Evolutionary conservation across 2,329 filamentous ascomycete species (phyloP), one percentile per base, ranked within the genome.

Genomic region (Chaetomium strumarium): DNA sequence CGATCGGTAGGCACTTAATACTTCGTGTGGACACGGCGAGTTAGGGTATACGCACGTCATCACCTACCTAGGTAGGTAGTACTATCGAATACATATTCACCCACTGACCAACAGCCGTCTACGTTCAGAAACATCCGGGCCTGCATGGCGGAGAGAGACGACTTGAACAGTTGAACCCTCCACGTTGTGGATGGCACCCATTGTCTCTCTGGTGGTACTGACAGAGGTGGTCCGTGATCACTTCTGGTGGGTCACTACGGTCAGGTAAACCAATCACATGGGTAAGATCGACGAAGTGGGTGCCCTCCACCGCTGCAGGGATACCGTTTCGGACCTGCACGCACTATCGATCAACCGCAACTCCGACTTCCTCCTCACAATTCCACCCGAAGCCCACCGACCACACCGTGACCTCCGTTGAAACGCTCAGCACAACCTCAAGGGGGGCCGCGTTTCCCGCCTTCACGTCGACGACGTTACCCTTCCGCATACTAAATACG

Each of bases 221-320:
- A n/a, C n/a, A n/a, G n/a, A n/a, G 39, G 34, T 58, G 55, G 50
- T 58, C 38, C 55, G 55, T 58, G 55, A 58, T 40, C 55, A 58
- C 2, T 30, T 48, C n/a, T 13, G 42, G 46, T 31, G 46, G 51
- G 30, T 19, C 37, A 36, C 7, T 8, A 9, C 17, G 44, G n/a
- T 41, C 47, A 44, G 47, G 19, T 42, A 41, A 8, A 20, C 55
- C 53, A 57, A 57, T 55, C 50, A 57, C 19, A 46, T 49, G 49
- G 24, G 29, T 34, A 29, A 11, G 49, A 53, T 53, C 45, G 45
- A 12, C 46, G 37, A 33, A 41, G 38, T 33, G 45, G 53, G 33
- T 46, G 33, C 42, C 20, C 12, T n/a, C 39, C 33, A 12, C 20
- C 31, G 14, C 52, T 48, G 44, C 49, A 49, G 29, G 40, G 46